Conservation (phyloP, 306 rosid genomes). For the Corylus americana region DNA sequence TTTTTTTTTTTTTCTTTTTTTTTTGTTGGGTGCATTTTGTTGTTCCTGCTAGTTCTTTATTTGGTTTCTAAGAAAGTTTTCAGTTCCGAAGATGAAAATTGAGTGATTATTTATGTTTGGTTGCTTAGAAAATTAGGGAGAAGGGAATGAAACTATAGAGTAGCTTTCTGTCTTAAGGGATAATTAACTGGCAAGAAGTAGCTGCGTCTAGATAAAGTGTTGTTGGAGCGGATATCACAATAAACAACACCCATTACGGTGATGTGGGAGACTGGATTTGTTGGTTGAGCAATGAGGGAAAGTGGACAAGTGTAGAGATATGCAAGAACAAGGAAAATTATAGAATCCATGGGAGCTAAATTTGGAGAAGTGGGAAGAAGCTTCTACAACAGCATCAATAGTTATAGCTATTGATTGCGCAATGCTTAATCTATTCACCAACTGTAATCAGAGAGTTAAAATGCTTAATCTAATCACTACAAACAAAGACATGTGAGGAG, state of each 20-base stretch:
- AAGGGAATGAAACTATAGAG: not conserved
- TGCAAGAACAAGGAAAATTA: slow-evolving; percentile 35
- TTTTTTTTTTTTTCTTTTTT: no score
- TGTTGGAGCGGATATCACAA: slow-evolving; percentile 66
- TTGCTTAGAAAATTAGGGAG: not conserved
- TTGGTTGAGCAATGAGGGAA: slow-evolving; percentile 34
- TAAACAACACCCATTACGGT: slow-evolving; percentile 61
- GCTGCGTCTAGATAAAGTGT: slow-evolving; percentile 56
- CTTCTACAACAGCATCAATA: slow-evolving; percentile 27
- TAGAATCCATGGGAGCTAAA: slow-evolving; percentile 49
- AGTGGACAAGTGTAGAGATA: slow-evolving; percentile 28
- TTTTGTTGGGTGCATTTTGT: no score
- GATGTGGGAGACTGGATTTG: slow-evolving; percentile 38
- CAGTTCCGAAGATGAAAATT: no score
- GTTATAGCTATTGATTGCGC: no score
- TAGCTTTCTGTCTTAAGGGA: not conserved
- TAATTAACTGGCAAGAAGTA: slow-evolving; percentile 64
- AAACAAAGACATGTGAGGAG: slow-evolving; percentile 84
- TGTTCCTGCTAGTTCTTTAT: no score
- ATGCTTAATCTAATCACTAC: slow-evolving; percentile 48
- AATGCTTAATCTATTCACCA: slow-evolving; percentile 17
- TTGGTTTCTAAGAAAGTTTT: no score
- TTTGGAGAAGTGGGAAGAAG: slow-evolving; percentile 22
- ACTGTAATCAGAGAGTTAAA: slow-evolving; percentile 43
- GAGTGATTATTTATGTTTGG: no score